Conservation (phyloP, 2,329 filamentous ascomycete genomes). For the Talaromyces pinophilus region DNA sequence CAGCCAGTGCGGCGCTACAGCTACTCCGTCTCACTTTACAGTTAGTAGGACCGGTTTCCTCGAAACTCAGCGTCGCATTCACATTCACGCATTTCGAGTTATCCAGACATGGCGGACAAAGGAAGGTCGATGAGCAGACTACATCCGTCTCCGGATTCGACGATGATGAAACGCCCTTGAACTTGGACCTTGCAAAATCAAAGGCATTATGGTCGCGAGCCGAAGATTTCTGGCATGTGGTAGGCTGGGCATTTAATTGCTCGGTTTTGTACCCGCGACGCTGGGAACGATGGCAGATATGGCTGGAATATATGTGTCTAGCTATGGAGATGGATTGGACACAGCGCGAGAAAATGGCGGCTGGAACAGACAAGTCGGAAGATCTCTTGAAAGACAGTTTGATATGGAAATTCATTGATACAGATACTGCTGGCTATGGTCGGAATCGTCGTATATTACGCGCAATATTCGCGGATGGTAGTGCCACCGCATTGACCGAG, state of each 20-base stretch:
- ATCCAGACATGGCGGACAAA: slow-evolving; percentile 36
- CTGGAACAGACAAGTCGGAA: slow-evolving; percentile 22
- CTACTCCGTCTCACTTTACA: slow-evolving; percentile 69
- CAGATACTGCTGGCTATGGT: slow-evolving; percentile 34
- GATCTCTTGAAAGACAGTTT: slow-evolving; percentile 41
- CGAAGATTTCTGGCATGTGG: slow-evolving; percentile 82
- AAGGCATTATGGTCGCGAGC: slow-evolving; percentile 73
- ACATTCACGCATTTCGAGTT: slow-evolving; percentile 56
- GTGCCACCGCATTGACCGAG: slow-evolving; percentile 38
- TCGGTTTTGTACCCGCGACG: slow-evolving; percentile 69
- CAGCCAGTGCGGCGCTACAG: slow-evolving; percentile 66
- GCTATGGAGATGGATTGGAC: slow-evolving; percentile 49
- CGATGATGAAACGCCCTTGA: slow-evolving; percentile 55
- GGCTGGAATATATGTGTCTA: slow-evolving; percentile 70
- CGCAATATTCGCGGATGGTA: slow-evolving; percentile 51
- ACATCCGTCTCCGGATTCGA: slow-evolving; percentile 19
- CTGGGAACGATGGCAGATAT: slow-evolving; percentile 79
- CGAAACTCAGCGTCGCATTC: slow-evolving; percentile 72
- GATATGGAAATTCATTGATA: slow-evolving; percentile 46
- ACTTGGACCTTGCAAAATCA: slow-evolving; percentile 61
- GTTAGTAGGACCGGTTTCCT: slow-evolving; percentile 68
- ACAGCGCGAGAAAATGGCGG: slow-evolving; percentile 31
- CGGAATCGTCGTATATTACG: slow-evolving; percentile 46
- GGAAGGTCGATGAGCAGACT: slow-evolving; percentile 29
- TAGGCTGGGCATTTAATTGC: slow-evolving; percentile 94